Evolutionary conservation across 2,329 filamentous ascomycete genomes (phyloP).

Genomic region (Cladophialophora exuberans): DNA sequence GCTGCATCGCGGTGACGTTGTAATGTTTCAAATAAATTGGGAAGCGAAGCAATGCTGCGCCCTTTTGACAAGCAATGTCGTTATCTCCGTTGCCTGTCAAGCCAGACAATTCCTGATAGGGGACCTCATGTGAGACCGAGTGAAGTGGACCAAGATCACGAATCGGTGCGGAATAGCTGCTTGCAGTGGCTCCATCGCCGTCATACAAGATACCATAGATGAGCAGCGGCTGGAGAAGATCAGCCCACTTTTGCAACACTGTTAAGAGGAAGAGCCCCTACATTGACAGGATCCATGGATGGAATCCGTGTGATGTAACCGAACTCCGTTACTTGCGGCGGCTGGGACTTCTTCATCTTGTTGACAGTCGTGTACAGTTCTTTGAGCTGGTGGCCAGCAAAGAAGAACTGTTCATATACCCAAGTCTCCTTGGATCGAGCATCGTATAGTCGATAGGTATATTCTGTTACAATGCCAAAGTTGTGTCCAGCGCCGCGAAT

Average conservation of each 20-base stretch:
- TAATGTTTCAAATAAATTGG: slow-evolving; percentile 50
- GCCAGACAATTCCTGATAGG: slow-evolving; percentile 50
- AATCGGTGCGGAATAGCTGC: slow-evolving; percentile 42
- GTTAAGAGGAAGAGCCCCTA: slow-evolving; percentile 40
- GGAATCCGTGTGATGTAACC: slow-evolving; percentile 21
- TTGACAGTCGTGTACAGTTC: background rate
- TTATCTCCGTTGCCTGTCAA: slow-evolving; percentile 48
- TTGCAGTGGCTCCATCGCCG: background rate
- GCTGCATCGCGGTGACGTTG: slow-evolving; percentile 42
- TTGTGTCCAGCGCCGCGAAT: slow-evolving; percentile 62
- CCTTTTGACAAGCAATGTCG: slow-evolving; percentile 49
- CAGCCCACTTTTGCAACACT: slow-evolving; percentile 39
- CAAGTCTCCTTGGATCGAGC: background rate
- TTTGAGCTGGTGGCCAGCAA: background rate
- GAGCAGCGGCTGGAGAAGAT: background rate
- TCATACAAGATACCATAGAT: background rate
- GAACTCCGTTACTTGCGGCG: slow-evolving; percentile 23
- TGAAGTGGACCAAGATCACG: slow-evolving; percentile 45
- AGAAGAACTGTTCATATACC: background rate
- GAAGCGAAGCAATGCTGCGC: slow-evolving; percentile 47
- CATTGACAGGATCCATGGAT: background rate
- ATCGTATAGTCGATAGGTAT: background rate
- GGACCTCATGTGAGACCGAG: slow-evolving; percentile 40
- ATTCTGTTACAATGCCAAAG: slow-evolving; percentile 58
- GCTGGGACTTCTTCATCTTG: slow-evolving; percentile 28